Evolutionary conservation across 495 filamentous ascomycete genomes (phyloP), one percentile per base, ranked within the genome.

Genomic region (Achaetomiella virescens): DNA sequence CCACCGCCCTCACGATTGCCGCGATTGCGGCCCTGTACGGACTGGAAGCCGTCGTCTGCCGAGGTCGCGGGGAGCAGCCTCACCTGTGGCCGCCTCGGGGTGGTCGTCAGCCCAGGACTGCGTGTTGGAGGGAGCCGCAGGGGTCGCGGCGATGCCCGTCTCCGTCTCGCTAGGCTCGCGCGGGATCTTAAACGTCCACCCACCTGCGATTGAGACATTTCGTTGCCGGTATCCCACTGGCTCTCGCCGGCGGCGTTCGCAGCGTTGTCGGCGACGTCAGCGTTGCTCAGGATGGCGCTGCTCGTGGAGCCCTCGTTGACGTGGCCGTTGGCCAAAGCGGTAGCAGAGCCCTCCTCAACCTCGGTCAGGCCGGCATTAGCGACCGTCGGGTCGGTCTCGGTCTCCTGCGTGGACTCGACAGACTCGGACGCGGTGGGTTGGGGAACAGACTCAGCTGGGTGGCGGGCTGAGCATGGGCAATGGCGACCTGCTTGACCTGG

Each of bases 301-400:
- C 78, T 68, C 36, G 62, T 14, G 5, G 60, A 33, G 3, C 74
- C 63, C 33, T 79, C 76, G 18, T 73, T 66, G 44, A 59, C 59
- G 24, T 81, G 81, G 33, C 82, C 81, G 48, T 75, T 81, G 35
- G 76, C 70, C 37, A 78, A 61, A n/a, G 73, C 70, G 4, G 66
- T 59, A 24, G 70, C 64, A 20, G 72, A 71, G 17, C 67, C 66
- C 44, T 72, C 67, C 9, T 77, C 71, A 42, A 74, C 76, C 70
- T 95, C 90, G 42, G 88, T 92, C 37, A 88, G 72, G 40, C 82
- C 82, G 31, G 89, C 91, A 65, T 92, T 81, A 55, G 80, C 85
- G 55, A 89, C 62, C 1, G 90, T 92, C 20, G 86, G 88, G 64
- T 97, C 90, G 36, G 86, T 83, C 33, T 73, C 67, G 12, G 80